These are phyloP conservation scores for Phytophthora tentaculata DNA, from an alignment of 352 stramenopile genomes.

Conservation along the genomic window DNA sequence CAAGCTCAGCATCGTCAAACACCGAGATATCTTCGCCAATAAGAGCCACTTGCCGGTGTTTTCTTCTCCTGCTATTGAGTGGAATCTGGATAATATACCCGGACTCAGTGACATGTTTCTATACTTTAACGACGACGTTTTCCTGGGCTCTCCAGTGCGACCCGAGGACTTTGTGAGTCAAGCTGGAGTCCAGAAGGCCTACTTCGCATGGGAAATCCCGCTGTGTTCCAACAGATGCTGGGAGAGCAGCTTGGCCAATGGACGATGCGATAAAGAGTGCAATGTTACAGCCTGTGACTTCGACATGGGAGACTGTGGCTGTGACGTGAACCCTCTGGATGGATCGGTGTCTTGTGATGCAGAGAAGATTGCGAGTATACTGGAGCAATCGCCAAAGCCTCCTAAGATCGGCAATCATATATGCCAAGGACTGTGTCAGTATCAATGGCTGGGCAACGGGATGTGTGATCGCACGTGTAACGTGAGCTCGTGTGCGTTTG, in stretches of 20 bases:
- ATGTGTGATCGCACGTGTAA: conserved; percentile 83
- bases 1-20: conserved; percentile 88
- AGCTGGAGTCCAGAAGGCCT: conserved; percentile 89
- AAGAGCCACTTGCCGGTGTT: conserved; percentile 92
- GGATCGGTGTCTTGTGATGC: conserved; percentile 60
- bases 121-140: conserved; percentile 98
- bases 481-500: conserved; percentile 82
- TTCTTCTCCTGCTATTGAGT: conserved; percentile 94
- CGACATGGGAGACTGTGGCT: conserved; percentile 94
- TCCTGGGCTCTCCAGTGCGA: conserved; percentile 87
- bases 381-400: conserved; percentile 55
- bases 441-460: conserved; percentile 83
- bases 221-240: conserved; percentile 86
- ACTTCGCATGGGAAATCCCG: conserved; percentile 94
- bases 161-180: conserved; percentile 94
- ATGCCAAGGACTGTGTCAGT: conserved; percentile 79
- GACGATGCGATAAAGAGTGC: conserved; percentile 88
- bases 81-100: conserved; percentile 93
- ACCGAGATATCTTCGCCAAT: conserved; percentile 92
- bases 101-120: conserved; percentile 93
- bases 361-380: conserved; percentile 65
- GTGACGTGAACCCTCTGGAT: conserved; percentile 57
- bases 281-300: conserved; percentile 91
- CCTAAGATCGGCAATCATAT: conserved; percentile 60
- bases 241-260: conserved; percentile 81